A percentile compares a stretch with the other conserved stretches of the same genome.
Evolutionary conservation across 2,329 filamentous ascomycete genomes (phyloP).

Genomic region (Fusarium sp.): DNA sequence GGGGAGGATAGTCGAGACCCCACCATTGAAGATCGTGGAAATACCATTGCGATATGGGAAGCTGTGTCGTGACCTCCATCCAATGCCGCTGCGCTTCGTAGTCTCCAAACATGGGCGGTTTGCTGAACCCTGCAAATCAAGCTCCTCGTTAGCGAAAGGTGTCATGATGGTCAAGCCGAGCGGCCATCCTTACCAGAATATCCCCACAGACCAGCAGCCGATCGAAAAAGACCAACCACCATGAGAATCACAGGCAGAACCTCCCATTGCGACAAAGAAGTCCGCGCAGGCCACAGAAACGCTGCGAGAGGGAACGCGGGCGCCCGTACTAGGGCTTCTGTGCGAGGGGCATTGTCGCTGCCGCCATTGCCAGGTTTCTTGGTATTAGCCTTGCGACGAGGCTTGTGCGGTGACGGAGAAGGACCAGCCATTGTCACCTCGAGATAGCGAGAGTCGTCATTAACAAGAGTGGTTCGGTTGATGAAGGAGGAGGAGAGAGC

Average conservation of each 20-base stretch:
- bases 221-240: conserved; percentile 89
- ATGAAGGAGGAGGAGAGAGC: conserved; percentile 24
- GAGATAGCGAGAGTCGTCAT: conserved; percentile 31
- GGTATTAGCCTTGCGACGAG: conserved; percentile 60
- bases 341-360: conserved; percentile 46
- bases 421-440: conserved; percentile 60
- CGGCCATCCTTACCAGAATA: conserved; percentile 76
- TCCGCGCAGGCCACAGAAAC: conserved; percentile 93
- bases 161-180: background rate
- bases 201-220: conserved; percentile 91
- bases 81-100: conserved; percentile 98
- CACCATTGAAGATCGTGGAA: conserved; percentile 97
- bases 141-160: conserved; percentile 23
- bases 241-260: conserved; percentile 88
- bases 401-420: conserved; percentile 66
- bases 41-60: conserved; percentile 96
- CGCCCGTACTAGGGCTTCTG: conserved; percentile 59
- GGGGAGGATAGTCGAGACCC: conserved; percentile 96
- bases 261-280: conserved; percentile 89
- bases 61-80: conserved; percentile 94
- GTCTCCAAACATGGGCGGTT: conserved; percentile 92
- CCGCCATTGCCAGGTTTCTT: conserved; percentile 57
- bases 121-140: conserved; percentile 69
- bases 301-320: conserved; percentile 91
- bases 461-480: conserved; percentile 15